phyloP scores from a whole-genome alignment of 163 green algal genomes.

The Scenedesmus sp. region DNA sequence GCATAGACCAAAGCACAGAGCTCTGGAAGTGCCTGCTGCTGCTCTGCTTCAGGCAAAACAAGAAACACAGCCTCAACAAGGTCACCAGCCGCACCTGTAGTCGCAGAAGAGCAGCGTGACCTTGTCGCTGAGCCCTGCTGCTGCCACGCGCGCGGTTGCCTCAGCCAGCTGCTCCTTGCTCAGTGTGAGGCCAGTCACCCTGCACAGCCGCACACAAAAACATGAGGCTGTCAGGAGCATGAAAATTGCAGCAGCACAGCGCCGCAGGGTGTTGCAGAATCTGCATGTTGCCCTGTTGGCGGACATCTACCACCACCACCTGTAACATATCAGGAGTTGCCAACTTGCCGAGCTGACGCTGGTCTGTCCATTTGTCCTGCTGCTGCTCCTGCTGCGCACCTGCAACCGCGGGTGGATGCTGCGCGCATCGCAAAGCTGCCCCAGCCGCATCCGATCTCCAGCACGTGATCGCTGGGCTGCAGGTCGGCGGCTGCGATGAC shows the following conservation, averaged over 20 bases:
- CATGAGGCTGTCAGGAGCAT: conserved; percentile 30
- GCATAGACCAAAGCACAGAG: no score
- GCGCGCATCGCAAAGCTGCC: conserved; percentile 86
- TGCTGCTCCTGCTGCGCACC: background rate
- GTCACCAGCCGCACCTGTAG: conserved; percentile 71
- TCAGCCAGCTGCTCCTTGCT: conserved; percentile 95
- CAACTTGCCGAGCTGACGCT: no score
- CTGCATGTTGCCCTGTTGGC: no score
- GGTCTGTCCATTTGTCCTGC: no score
- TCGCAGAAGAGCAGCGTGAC: conserved; percentile 92
- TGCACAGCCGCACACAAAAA: conserved; percentile 32
- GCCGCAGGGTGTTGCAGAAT: background rate
- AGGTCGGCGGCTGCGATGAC: conserved; percentile 80
- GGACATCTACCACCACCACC: no score
- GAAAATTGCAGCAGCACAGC: background rate
- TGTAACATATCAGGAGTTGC: no score
- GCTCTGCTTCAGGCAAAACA: background rate
- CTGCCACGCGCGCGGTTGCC: conserved; percentile 81
- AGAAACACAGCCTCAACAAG: background rate
- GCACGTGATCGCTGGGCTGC: conserved; percentile 77
- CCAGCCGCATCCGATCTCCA: conserved; percentile 99
- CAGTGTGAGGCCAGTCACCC: conserved; percentile 87
- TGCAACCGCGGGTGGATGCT: conserved; percentile 64
- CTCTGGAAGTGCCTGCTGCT: no score
- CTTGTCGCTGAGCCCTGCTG: conserved; percentile 81